phyloP scores from a whole-genome alignment of 164 flowering plant genomes.

The Stephania yunnanensis region DNA sequence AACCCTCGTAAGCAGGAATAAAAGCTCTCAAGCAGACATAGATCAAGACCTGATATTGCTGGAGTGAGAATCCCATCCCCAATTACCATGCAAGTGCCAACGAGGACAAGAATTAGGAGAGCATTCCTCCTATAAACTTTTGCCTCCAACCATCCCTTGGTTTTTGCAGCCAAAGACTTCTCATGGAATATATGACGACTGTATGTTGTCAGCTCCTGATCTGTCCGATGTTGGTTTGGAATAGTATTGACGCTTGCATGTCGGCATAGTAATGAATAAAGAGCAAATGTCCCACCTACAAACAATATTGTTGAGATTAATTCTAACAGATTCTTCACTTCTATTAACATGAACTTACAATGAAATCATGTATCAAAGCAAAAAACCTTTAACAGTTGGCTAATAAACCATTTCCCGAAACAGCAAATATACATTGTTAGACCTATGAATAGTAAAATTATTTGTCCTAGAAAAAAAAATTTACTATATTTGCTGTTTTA shows the following conservation, averaged over 20 bases:
- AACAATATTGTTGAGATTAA: not conserved
- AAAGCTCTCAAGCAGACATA: not conserved
- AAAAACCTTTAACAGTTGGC: too few relatives aligned
- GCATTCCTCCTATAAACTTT: slow-evolving; percentile 44
- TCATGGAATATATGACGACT: slow-evolving; percentile 66
- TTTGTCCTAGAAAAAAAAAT: too few relatives aligned
- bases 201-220: slow-evolving; percentile 88
- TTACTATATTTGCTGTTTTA: too few relatives aligned
- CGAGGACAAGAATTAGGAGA: slow-evolving; percentile 79
- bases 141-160: slow-evolving; percentile 81
- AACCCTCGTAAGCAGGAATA: not conserved
- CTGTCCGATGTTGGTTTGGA: slow-evolving; percentile 88
- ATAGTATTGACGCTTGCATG: slow-evolving; percentile 85
- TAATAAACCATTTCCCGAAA: too few relatives aligned
- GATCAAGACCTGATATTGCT: slow-evolving; percentile 70
- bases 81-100: slow-evolving; percentile 93
- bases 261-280: slow-evolving; percentile 90
- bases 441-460: too few relatives aligned
- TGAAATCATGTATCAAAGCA: not conserved
- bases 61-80: slow-evolving; percentile 99
- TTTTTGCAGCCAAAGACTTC: slow-evolving; percentile 82
- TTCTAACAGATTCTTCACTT: not conserved
- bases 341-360: not conserved
- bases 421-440: too few relatives aligned
- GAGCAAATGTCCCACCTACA: slow-evolving; percentile 95